Conservation (phyloP, 495 filamentous ascomycete genomes). For the Neurospora sp. region DNA sequence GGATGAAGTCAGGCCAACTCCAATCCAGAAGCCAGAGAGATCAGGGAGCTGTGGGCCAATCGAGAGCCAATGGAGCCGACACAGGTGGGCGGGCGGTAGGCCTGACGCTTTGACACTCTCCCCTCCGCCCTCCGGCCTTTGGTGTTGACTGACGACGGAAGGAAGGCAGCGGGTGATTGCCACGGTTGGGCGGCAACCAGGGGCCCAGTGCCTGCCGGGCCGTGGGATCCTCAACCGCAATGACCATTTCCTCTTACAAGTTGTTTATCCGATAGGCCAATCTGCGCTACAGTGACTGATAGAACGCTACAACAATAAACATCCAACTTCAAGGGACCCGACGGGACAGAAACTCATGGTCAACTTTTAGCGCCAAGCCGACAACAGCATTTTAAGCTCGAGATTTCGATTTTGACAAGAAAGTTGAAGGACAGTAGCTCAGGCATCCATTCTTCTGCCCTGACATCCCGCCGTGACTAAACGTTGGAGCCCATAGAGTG, state of each 20-base stretch:
- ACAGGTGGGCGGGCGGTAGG: neutral
- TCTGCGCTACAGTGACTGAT: neutral
- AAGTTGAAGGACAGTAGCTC: neutral
- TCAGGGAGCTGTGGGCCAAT: neutral
- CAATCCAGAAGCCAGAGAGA: neutral
- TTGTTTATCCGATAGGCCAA: slow-evolving; percentile 12
- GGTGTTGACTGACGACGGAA: neutral
- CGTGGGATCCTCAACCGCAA: neutral
- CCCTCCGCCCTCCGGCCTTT: neutral
- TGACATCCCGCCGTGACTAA: neutral
- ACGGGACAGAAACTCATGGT: neutral
- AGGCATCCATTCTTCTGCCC: neutral
- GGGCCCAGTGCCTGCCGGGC: neutral
- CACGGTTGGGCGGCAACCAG: neutral
- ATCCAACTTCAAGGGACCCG: neutral
- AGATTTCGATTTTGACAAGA: neutral
- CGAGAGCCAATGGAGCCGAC: neutral
- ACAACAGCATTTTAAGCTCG: neutral
- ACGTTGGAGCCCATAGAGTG: neutral
- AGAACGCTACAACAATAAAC: neutral
- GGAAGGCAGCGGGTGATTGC: neutral
- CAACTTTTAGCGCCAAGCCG: neutral
- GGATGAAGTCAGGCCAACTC: neutral
- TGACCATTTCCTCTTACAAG: neutral
- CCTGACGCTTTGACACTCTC: neutral